These are phyloP conservation scores for Aspergillus amoenus DNA, from an alignment of 2,329 filamentous ascomycete species.

Conservation along the genomic window DNA sequence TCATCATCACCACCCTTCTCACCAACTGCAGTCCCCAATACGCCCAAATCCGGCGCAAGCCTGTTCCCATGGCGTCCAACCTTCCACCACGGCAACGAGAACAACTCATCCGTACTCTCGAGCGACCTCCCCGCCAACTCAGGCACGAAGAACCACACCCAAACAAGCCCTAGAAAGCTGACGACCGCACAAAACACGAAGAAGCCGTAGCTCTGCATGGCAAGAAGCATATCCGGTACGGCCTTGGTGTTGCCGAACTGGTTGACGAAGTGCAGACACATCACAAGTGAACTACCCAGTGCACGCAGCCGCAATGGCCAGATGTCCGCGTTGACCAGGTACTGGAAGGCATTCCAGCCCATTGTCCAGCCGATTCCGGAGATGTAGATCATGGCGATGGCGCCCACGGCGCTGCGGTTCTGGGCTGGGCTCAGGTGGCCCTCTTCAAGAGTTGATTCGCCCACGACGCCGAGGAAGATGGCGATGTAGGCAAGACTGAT, in stretches of 20 bases:
- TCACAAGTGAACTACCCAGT: slow-evolving; percentile 67
- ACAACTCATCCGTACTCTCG: slow-evolving; percentile 68
- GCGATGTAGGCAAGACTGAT: slow-evolving; percentile 64
- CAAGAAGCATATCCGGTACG: slow-evolving; percentile 71
- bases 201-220: slow-evolving; percentile 62
- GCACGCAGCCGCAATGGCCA: slow-evolving; percentile 74
- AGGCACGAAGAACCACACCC: slow-evolving; percentile 60
- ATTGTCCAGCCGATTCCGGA: slow-evolving; percentile 69
- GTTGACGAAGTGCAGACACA: slow-evolving; percentile 77
- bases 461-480: slow-evolving; percentile 60
- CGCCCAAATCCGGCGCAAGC: too few relatives aligned
- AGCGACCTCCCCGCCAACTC: slow-evolving; percentile 63
- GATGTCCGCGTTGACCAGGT: slow-evolving; percentile 73
- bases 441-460: slow-evolving; percentile 51
- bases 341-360: slow-evolving; percentile 76
- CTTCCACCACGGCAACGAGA: slow-evolving; percentile 70
- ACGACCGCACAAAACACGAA: slow-evolving; percentile 68
- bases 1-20: too few relatives aligned
- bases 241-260: slow-evolving; percentile 76
- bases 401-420: slow-evolving; percentile 58
- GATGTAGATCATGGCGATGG: slow-evolving; percentile 72
- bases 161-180: slow-evolving; percentile 65
- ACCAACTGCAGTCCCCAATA: too few relatives aligned
- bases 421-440: slow-evolving; percentile 51
- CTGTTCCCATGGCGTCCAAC: slow-evolving; percentile 56